A percentile compares a stretch with the other conserved stretches of the same genome.
These are phyloP conservation scores for Dictyostelium intermedium DNA, from an alignment of 78 protist species.

Conservation along the genomic window DNA sequence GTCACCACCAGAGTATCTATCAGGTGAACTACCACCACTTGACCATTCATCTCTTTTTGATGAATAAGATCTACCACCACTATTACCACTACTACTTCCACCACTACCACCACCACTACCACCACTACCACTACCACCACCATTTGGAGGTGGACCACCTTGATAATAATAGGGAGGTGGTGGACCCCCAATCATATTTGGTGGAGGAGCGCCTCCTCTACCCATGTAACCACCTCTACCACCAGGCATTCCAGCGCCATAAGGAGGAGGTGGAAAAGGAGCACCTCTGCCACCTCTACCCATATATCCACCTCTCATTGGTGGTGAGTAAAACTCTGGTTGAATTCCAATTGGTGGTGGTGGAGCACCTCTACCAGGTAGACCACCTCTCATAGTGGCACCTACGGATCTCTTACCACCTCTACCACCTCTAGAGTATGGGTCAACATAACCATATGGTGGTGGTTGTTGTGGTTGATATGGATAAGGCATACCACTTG, in stretches of 20 bases:
- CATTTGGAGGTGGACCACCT: conserved; percentile 15
- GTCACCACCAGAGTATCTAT: background rate
- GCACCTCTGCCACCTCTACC: background rate
- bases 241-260: background rate
- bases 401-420: conserved; percentile 29
- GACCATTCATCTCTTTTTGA: background rate
- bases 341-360: background rate
- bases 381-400: conserved; percentile 23
- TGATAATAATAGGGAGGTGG: background rate
- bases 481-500: background rate
- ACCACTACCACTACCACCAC: background rate
- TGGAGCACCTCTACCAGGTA: background rate
- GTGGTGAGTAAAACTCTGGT: background rate
- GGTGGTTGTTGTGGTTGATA: background rate
- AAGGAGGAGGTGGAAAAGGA: background rate
- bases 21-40: background rate
- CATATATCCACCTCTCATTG: conserved; percentile 14
- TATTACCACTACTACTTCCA: background rate
- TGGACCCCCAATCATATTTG: background rate
- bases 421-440: conserved; percentile 35
- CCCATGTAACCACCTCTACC: background rate
- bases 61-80: background rate
- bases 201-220: background rate
- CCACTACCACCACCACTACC: background rate
- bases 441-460: background rate